These are phyloP conservation scores for Choricystis sp. DNA, from an alignment of 139 green algal species.

Conservation along the genomic window DNA sequence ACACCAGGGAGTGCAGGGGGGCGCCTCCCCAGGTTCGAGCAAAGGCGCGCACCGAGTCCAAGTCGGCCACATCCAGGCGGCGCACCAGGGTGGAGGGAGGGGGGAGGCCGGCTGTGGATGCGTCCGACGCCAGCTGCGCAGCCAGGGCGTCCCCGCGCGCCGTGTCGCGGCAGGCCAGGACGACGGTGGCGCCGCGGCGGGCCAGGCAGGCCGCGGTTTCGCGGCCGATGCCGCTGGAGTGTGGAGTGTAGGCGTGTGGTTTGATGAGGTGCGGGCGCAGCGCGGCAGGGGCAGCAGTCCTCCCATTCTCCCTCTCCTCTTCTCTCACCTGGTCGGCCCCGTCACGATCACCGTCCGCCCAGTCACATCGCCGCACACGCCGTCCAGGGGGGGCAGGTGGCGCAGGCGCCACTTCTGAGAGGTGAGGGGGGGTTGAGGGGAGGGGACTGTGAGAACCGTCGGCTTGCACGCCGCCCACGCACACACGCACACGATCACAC, in stretches of 20 bases:
- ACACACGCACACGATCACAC: no score
- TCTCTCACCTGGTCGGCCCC: conserved; percentile 54
- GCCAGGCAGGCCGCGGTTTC: conserved; percentile 45
- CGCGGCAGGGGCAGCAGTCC: no score
- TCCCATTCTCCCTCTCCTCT: background rate
- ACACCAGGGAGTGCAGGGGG: conserved; percentile 68
- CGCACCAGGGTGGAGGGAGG: conserved; percentile 15
- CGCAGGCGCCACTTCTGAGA: conserved; percentile 35
- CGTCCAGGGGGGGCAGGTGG: conserved; percentile 26
- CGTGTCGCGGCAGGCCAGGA: conserved; percentile 52
- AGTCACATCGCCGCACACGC: conserved; percentile 24
- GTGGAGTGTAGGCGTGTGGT: background rate
- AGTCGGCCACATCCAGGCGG: conserved; percentile 50
- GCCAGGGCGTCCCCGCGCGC: conserved; percentile 25
- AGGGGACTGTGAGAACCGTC: no score
- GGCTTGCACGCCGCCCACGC: no score
- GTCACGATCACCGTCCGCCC: conserved; percentile 52
- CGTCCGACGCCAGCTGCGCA: conserved; percentile 17
- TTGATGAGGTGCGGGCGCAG: background rate
- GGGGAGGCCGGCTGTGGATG: conserved; percentile 2
- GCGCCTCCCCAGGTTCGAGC: conserved; percentile 23
- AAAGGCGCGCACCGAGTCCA: conserved; percentile 60
- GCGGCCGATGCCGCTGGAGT: conserved; percentile 52
- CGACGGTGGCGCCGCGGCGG: conserved; percentile 34
- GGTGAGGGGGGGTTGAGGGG: no score